Conservation (phyloP, 257 asterid genomes). For the Przewalskia tangutica region DNA sequence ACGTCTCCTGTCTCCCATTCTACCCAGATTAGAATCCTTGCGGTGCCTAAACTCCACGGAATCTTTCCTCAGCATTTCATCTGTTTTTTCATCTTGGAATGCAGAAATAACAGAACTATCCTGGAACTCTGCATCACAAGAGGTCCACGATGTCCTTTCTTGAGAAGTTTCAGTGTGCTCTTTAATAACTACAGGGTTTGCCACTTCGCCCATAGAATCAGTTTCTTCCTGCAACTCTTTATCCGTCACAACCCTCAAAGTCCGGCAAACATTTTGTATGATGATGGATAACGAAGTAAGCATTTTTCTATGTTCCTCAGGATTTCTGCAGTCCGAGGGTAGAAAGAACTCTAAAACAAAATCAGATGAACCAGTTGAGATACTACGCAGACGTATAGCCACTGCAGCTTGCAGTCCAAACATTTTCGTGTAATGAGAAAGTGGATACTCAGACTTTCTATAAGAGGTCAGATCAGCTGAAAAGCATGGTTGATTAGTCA, state of each 20-base stretch:
- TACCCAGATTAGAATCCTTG: conserved; percentile 22
- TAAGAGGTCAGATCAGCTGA: conserved; percentile 57
- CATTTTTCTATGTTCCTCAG: conserved; percentile 56
- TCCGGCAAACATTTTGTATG: conserved; percentile 52
- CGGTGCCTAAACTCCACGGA: conserved; percentile 12
- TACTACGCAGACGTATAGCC: conserved; percentile 73
- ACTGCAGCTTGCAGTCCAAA: conserved; percentile 74
- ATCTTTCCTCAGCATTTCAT: conserved; percentile 14
- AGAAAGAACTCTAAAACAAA: conserved; percentile 84
- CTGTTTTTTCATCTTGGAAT: conserved; percentile 16
- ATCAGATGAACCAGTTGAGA: conserved; percentile 50
- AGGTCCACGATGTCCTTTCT: conserved; percentile 10
- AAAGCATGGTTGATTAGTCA: conserved; percentile 75
- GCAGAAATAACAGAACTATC: conserved; percentile 23
- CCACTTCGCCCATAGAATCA: conserved; percentile 10
- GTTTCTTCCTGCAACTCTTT: conserved; percentile 59
- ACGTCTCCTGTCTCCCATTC: conserved; percentile 48
- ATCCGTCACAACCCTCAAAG: conserved; percentile 59
- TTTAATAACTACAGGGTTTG: conserved; percentile 5
- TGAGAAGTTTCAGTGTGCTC: conserved; percentile 13
- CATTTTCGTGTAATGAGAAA: conserved; percentile 85
- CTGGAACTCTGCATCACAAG: conserved; percentile 11
- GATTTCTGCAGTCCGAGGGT: conserved; percentile 46
- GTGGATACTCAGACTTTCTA: conserved; percentile 77
- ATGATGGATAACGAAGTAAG: conserved; percentile 61